Evolutionary conservation across 225 moss, liverwort and hornwort genomes (phyloP).

Genomic region (Pseudoscleropodium purum): DNA sequence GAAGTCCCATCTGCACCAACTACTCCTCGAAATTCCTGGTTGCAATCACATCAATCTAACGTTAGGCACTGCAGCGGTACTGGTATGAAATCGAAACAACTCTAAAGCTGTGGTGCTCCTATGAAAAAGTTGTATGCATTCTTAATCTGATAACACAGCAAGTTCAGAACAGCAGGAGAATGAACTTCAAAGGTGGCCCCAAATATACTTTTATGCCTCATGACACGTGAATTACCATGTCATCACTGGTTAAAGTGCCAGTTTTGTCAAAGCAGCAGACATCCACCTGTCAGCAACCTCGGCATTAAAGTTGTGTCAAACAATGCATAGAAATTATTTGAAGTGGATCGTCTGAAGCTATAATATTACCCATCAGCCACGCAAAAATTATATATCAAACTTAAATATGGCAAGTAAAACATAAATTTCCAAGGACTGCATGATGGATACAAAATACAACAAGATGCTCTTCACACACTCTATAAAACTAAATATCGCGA

Average conservation of each 20-base stretch:
- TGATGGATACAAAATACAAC: neutral
- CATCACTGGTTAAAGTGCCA: constrained; percentile 95
- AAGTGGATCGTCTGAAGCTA: neutral
- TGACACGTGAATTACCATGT: constrained; percentile 54
- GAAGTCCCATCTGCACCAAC: constrained; percentile 42
- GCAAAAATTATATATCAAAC: neutral
- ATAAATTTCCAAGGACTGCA: neutral
- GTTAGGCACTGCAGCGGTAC: neutral
- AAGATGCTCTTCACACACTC: neutral
- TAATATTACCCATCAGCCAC: neutral
- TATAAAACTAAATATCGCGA: neutral
- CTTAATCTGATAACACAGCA: neutral
- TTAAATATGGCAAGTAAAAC: neutral
- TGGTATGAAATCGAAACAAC: neutral
- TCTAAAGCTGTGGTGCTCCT: neutral
- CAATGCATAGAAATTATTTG: neutral
- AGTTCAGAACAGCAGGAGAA: neutral
- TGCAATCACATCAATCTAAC: neutral
- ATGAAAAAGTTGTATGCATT: neutral
- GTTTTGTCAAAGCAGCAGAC: constrained; percentile 99
- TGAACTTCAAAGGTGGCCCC: neutral
- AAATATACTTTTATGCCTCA: neutral
- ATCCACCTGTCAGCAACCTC: constrained; percentile 59
- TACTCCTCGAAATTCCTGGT: constrained; percentile 94
- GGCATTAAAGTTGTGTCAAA: neutral